These are phyloP conservation scores for Ilyonectria destructans DNA, from an alignment of 2,329 filamentous ascomycete genomes.

Conservation along the genomic window DNA sequence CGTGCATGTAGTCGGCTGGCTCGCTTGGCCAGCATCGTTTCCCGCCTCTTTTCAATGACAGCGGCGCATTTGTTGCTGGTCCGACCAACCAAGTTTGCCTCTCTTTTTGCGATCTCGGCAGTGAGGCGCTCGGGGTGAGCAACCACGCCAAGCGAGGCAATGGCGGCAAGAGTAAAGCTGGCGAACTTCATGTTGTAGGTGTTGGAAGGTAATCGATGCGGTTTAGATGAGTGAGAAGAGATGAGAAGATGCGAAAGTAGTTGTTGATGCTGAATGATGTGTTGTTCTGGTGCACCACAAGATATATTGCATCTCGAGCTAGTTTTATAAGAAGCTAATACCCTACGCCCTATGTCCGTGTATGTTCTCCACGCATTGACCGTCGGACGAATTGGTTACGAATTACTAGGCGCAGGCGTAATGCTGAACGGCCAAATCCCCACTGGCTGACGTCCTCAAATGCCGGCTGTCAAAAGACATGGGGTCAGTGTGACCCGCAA, in stretches of 20 bases:
- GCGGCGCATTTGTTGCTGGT: slow-evolving; percentile 33
- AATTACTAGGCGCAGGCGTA: slow-evolving; percentile 1
- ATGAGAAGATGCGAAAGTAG: neutral
- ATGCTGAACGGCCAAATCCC: slow-evolving; percentile 9
- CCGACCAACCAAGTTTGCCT: slow-evolving; percentile 25
- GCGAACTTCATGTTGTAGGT: slow-evolving; percentile 21
- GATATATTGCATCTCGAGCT: neutral
- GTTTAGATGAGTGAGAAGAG: neutral
- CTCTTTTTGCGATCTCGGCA: slow-evolving; percentile 20
- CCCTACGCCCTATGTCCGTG: neutral
- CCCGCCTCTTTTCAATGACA: slow-evolving; percentile 32
- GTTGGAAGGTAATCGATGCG: neutral
- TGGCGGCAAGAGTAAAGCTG: slow-evolving; percentile 10
- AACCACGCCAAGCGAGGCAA: slow-evolving; percentile 18
- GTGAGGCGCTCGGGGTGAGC: slow-evolving; percentile 25
- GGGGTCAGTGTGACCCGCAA: neutral
- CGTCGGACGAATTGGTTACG: neutral
- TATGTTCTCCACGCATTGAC: neutral
- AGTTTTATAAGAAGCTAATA: neutral
- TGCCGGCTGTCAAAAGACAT: neutral
- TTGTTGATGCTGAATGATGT: neutral
- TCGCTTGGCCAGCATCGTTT: slow-evolving; percentile 26
- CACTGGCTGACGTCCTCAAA: slow-evolving; percentile 22
- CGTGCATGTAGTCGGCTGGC: slow-evolving; percentile 25
- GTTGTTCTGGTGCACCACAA: neutral